These are phyloP conservation scores for Mediolabrus comicus DNA, from an alignment of 108 stramenopile species.

Conservation along the genomic window DNA sequence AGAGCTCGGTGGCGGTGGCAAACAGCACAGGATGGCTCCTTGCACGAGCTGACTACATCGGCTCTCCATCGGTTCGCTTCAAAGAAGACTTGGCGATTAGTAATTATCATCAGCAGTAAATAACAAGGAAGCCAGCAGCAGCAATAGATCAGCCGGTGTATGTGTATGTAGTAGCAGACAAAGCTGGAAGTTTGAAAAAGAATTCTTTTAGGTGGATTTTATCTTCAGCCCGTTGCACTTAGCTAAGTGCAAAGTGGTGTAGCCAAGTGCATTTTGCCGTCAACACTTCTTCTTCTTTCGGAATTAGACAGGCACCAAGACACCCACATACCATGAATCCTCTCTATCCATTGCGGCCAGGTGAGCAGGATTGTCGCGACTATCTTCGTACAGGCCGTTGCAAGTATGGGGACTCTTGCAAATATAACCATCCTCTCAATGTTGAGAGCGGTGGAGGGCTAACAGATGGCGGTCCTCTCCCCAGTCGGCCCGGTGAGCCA, in stretches of 20 bases:
- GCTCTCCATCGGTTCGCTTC: too few species aligned
- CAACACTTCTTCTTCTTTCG: neutral
- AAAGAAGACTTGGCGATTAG: too few species aligned
- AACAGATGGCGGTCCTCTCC: slow-evolving; percentile 58
- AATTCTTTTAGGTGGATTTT: too few species aligned
- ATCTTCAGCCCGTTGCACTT: too few species aligned
- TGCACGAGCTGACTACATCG: too few species aligned
- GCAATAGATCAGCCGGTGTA: neutral
- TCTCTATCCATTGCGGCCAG: slow-evolving; percentile 56
- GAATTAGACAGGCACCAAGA: neutral
- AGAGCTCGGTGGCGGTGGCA: too few species aligned
- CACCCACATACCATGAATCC: slow-evolving; percentile 17
- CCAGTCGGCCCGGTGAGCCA: slow-evolving; percentile 82
- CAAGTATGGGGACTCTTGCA: slow-evolving; percentile 92
- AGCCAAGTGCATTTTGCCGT: neutral
- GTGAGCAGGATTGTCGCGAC: slow-evolving; percentile 82
- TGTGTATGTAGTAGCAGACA: too few species aligned
- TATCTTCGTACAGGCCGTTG: slow-evolving; percentile 88
- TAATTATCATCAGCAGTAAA: too few species aligned
- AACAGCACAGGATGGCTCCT: too few species aligned
- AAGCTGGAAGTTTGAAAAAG: too few species aligned
- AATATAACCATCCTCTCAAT: slow-evolving; percentile 87
- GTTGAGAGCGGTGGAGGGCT: slow-evolving; percentile 85
- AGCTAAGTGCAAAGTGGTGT: too few species aligned
- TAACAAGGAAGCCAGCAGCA: neutral